A percentile compares a stretch with the other conserved stretches of the same genome.
Evolutionary conservation across 2,329 filamentous ascomycete genomes (phyloP).

Genomic region (Calonectria honghensis): DNA sequence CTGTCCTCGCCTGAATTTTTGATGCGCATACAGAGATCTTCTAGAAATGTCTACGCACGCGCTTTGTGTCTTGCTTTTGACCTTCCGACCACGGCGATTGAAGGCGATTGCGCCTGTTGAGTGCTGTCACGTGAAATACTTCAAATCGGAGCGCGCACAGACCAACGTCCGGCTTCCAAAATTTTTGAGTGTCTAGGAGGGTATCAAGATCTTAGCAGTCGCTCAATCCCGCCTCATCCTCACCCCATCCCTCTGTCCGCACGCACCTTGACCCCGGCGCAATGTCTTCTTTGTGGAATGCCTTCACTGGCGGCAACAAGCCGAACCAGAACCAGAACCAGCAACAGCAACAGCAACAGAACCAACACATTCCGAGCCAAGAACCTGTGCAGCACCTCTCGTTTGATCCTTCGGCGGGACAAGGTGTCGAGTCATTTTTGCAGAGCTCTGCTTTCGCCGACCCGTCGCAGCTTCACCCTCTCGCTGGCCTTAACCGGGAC

Average conservation of each 20-base stretch:
- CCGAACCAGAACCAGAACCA: conserved; percentile 62
- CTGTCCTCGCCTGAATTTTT: background rate
- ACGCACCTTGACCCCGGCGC: conserved; percentile 44
- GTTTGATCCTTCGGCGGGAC: conserved; percentile 83
- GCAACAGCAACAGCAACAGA: conserved; percentile 60
- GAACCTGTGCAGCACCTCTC: conserved; percentile 71
- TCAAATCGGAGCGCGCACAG: conserved; percentile 50
- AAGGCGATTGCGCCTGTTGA: conserved; percentile 18
- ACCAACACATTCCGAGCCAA: conserved; percentile 62
- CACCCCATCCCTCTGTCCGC: conserved; percentile 42
- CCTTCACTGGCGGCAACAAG: conserved; percentile 77
- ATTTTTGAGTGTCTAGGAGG: conserved; percentile 53
- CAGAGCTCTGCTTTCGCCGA: conserved; percentile 86
- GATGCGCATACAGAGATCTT: background rate
- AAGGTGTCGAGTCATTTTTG: conserved; percentile 92
- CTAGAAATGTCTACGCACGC: conserved; percentile 12
- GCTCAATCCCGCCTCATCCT: conserved; percentile 48
- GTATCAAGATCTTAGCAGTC: conserved; percentile 49
- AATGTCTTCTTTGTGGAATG: conserved; percentile 78
- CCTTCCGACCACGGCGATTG: conserved; percentile 11
- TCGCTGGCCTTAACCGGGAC: conserved; percentile 94
- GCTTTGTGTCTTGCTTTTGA: background rate
- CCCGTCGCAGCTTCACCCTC: conserved; percentile 90
- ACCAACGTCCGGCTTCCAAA: conserved; percentile 55
- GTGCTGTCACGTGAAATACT: conserved; percentile 40